Conservation (phyloP, 2,329 filamentous ascomycete species). For the Verticillium longisporum region DNA sequence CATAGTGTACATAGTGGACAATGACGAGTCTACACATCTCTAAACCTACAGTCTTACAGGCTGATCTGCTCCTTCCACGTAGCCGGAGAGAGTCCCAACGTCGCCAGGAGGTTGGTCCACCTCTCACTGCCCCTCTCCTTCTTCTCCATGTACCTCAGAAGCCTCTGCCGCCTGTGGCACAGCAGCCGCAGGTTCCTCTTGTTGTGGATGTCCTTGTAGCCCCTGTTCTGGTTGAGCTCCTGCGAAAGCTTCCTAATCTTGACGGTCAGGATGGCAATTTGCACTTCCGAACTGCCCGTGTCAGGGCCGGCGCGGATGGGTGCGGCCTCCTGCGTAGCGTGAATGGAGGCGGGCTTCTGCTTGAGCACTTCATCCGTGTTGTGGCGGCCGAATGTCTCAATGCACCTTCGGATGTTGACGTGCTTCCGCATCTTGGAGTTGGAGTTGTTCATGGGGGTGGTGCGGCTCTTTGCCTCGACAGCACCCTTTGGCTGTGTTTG, state of each 20-base stretch:
- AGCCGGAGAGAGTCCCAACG: conserved; percentile 76
- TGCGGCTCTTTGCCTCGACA: conserved; percentile 68
- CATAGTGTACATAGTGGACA: conserved; percentile 45
- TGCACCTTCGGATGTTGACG: conserved; percentile 76
- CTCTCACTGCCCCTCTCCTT: conserved; percentile 88
- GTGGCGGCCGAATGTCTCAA: conserved; percentile 86
- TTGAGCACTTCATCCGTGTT: conserved; percentile 68
- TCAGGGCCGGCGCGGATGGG: conserved; percentile 71
- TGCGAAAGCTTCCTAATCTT: conserved; percentile 82
- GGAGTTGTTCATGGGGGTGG: conserved; percentile 69
- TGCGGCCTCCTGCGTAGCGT: conserved; percentile 32
- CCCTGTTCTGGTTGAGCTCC: conserved; percentile 59
- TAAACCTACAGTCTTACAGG: conserved; percentile 42
- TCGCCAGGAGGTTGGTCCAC: conserved; percentile 81
- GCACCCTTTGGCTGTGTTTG: conserved; percentile 58
- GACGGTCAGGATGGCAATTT: conserved; percentile 88
- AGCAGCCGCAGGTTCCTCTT: conserved; percentile 82
- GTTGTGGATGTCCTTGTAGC: conserved; percentile 85
- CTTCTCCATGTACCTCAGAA: conserved; percentile 76
- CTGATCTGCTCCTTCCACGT: conserved; percentile 89
- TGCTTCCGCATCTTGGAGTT: conserved; percentile 72
- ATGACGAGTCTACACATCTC: conserved; percentile 31
- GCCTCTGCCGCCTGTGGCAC: conserved; percentile 82
- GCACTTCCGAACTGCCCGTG: conserved; percentile 94
- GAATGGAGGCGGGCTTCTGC: conserved; percentile 48